Conservation (phyloP, 2,329 filamentous ascomycete genomes). For the Stagonosporopsis tanaceti region DNA sequence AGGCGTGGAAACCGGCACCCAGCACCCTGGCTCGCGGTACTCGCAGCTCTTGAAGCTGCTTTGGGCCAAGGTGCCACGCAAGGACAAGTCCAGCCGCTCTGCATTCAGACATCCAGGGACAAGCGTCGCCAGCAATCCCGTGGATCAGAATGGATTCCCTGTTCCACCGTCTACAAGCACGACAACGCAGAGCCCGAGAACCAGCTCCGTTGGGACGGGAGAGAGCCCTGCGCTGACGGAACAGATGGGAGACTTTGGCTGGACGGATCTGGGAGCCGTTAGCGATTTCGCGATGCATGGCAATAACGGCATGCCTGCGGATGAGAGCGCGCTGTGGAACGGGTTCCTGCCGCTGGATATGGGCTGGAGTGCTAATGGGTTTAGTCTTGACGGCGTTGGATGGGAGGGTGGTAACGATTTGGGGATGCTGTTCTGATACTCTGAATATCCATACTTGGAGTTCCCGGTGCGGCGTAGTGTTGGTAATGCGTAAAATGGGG, state of each 20-base stretch:
- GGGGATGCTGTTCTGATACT: conserved; percentile 39
- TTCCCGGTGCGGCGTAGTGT: not conserved
- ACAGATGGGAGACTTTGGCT: conserved; percentile 59
- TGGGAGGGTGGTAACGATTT: conserved; percentile 36
- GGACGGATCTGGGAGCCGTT: conserved; percentile 58
- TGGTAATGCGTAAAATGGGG: not conserved
- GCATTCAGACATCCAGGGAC: conserved; percentile 46
- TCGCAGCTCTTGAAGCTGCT: conserved; percentile 56
- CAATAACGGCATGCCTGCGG: conserved; percentile 36
- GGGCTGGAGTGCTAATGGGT: conserved; percentile 44
- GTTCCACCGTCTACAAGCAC: conserved; percentile 27
- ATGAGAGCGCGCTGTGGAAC: conserved; percentile 38
- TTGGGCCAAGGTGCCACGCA: conserved; percentile 56
- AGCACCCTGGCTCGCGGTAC: conserved; percentile 58
- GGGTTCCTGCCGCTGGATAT: conserved; percentile 51
- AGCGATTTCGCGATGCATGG: conserved; percentile 59
- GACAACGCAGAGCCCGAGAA: conserved; percentile 39
- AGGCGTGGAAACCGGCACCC: conserved; percentile 45
- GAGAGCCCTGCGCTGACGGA: conserved; percentile 55
- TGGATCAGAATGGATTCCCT: conserved; percentile 38
- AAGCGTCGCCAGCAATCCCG: conserved; percentile 35
- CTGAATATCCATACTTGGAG: too few species aligned
- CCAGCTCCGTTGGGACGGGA: conserved; percentile 49
- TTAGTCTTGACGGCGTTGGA: conserved; percentile 42
- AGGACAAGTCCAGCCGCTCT: conserved; percentile 37